Conservation (phyloP, 306 rosid genomes). For the Begonia fuchsioides region DNA sequence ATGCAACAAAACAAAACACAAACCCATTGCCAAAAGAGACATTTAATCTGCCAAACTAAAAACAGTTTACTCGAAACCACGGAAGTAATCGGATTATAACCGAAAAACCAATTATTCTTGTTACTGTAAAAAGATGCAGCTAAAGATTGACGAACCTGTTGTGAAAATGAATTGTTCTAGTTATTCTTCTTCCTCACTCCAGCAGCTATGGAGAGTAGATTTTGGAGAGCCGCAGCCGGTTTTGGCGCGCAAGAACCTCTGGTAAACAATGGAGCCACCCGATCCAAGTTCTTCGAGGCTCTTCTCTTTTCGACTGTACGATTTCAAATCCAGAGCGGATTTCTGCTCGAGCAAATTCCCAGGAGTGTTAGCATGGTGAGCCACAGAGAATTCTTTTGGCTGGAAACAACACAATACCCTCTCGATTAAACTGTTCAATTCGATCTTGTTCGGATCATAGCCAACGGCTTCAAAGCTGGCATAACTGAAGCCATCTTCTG, state of each 20-base stretch:
- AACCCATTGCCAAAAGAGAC: too few species aligned
- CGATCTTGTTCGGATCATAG: conserved; percentile 29
- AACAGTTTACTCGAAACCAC: too few species aligned
- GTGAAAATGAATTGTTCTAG: too few species aligned
- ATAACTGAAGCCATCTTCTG: conserved; percentile 94
- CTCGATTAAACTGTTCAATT: conserved; percentile 33
- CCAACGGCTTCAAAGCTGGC: conserved; percentile 91
- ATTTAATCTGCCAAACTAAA: too few species aligned
- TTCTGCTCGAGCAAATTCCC: conserved; percentile 18
- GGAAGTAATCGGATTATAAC: too few species aligned
- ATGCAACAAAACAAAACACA: too few species aligned
- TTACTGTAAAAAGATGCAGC: background rate
- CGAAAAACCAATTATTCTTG: too few species aligned
- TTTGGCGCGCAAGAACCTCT: conserved; percentile 25
- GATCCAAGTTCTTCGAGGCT: conserved; percentile 36
- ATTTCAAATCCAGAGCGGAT: conserved; percentile 39
- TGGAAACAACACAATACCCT: conserved; percentile 70
- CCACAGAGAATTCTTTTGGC: conserved; percentile 72
- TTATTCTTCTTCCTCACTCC: conserved; percentile 80
- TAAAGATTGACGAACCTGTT: background rate
- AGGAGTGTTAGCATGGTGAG: conserved; percentile 35
- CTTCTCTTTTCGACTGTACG: conserved; percentile 35
- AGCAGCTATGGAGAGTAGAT: conserved; percentile 61
- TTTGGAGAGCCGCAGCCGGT: conserved; percentile 53
- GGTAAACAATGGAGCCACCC: conserved; percentile 41